phyloP scores from a whole-genome alignment of 495 filamentous ascomycete genomes.

The Rhypophila decipiens region DNA sequence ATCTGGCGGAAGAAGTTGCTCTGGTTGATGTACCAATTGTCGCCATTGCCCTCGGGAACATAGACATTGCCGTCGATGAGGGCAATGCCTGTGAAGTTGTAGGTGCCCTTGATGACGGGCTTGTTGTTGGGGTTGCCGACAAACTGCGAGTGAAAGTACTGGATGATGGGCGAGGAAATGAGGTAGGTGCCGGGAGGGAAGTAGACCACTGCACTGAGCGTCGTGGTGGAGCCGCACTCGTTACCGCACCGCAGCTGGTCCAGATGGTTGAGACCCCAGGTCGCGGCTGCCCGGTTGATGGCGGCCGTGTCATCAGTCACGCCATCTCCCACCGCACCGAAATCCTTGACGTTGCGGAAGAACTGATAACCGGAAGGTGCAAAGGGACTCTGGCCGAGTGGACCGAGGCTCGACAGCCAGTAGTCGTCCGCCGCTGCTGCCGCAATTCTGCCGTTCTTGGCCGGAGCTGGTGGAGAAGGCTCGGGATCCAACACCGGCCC shows the following conservation, averaged over 20 bases:
- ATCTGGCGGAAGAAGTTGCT: slow-evolving; percentile 96
- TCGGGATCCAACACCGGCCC: background rate
- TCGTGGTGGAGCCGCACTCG: slow-evolving; percentile 70
- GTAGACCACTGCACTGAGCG: slow-evolving; percentile 62
- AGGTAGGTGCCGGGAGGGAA: slow-evolving; percentile 71
- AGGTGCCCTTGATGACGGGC: slow-evolving; percentile 63
- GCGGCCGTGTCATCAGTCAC: slow-evolving; percentile 6
- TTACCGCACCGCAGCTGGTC: slow-evolving; percentile 52
- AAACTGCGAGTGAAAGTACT: slow-evolving; percentile 70
- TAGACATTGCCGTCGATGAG: slow-evolving; percentile 21
- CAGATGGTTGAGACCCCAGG: background rate
- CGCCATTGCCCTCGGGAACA: slow-evolving; percentile 43
- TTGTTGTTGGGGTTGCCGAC: slow-evolving; percentile 59
- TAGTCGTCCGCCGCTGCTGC: background rate
- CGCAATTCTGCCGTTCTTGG: background rate
- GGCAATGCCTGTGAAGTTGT: slow-evolving; percentile 23
- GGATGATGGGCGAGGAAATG: slow-evolving; percentile 55
- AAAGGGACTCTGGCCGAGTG: background rate
- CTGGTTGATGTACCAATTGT: slow-evolving; percentile 35
- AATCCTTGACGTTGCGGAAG: slow-evolving; percentile 79
- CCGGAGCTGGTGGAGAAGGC: background rate
- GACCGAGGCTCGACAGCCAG: background rate
- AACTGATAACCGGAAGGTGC: slow-evolving; percentile 21
- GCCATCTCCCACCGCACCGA: slow-evolving; percentile 67
- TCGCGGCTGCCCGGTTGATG: background rate